Conservation (phyloP, 768 basidiomycete genomes). For the Lyophyllum semitale region DNA sequence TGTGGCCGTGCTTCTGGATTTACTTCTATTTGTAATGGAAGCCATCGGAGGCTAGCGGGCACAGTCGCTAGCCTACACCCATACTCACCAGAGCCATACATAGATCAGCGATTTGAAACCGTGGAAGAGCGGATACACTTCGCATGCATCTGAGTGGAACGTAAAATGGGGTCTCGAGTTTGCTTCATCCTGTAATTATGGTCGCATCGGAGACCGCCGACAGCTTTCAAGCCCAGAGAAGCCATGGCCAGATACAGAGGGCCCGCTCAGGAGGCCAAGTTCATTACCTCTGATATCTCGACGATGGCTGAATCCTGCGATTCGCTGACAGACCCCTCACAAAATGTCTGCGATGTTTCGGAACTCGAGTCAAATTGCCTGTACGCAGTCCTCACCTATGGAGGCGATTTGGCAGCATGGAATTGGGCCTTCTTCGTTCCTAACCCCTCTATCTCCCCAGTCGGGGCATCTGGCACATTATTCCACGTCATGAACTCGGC, state of each 20-base stretch:
- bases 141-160: no score
- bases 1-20: not conserved
- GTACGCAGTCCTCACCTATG: conserved; percentile 47
- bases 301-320: conserved; percentile 1
- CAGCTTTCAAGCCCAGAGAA: not conserved
- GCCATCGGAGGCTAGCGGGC: not conserved
- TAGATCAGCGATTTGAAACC: no score
- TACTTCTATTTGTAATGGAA: not conserved
- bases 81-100: no score
- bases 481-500: conserved; percentile 41
- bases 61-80: no score
- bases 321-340: conserved; percentile 1
- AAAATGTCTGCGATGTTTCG: not conserved
- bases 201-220: conserved; percentile 1
- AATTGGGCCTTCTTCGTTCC: conserved; percentile 53
- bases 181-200: no score
- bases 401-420: conserved; percentile 49
- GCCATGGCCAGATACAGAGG: not conserved
- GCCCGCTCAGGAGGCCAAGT: no score
- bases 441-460: conserved; percentile 37
- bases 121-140: no score
- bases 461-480: conserved; percentile 44
- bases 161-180: no score
- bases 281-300: not conserved
- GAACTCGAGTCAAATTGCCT: conserved; percentile 42